Evolutionary conservation across 2,329 filamentous ascomycete genomes (phyloP).

Genomic region (Trichophyton schoenleinii): DNA sequence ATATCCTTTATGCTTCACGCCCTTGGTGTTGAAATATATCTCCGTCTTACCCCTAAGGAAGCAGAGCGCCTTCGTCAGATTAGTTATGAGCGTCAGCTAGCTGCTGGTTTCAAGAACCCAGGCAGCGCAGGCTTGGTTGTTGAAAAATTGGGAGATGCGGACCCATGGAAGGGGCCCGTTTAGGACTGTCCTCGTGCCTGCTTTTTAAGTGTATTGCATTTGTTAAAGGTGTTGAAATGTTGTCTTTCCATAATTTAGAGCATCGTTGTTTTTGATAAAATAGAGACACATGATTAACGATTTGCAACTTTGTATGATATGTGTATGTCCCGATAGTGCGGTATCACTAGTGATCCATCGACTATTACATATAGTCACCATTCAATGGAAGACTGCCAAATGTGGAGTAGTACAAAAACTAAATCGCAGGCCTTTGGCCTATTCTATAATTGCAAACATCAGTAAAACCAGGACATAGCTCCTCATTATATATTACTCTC

Average conservation of each 20-base stretch:
- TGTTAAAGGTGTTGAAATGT: not conserved
- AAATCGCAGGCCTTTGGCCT: not conserved
- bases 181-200: not conserved
- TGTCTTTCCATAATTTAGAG: not conserved
- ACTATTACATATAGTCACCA: no score
- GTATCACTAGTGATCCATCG: not conserved
- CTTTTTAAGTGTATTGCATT: not conserved
- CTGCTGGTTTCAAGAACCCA: constrained; percentile 40
- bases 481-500: not conserved
- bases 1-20: constrained; percentile 41
- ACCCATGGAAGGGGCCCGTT: constrained; percentile 8
- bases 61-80: constrained; percentile 42
- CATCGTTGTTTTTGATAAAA: not conserved
- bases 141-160: constrained; percentile 31
- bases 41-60: constrained; percentile 43
- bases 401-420: no score
- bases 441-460: not conserved
- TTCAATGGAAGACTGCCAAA: no score
- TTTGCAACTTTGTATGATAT: not conserved
- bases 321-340: not conserved
- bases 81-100: constrained; percentile 44
- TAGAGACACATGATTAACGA: not conserved
- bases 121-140: constrained; percentile 37
- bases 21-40: constrained; percentile 38
- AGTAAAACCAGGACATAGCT: no score